Evolutionary conservation across 108 stramenopile genomes (phyloP), one percentile per base, ranked within the genome.

Genomic region (Skeletonema tropicum): DNA sequence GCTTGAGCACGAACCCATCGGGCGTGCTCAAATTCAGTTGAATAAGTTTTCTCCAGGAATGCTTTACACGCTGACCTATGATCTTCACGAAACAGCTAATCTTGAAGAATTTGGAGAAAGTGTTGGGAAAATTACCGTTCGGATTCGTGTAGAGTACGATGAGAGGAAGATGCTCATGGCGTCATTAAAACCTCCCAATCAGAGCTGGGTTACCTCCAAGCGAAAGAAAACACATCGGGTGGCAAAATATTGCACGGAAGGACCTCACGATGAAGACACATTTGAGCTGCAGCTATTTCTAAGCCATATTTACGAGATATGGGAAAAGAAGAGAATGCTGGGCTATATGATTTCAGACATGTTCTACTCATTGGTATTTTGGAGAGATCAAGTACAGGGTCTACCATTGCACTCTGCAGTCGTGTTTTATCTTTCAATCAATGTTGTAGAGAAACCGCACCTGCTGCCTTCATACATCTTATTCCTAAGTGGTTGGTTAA

Each of bases 241-340:
- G 2, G 87, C 87, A 38, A 87, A 87, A 52, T 92, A 89, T 29
- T 66, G 64, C 21, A 48, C 57, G 10, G 80, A 81, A 41, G 80
- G 80, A 13, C 80, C 80, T 0, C 80, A 86, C 32, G 79, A 80
- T 48, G 87, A 87, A 35, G 82, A 87, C 35, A 74, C 82, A 13
- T 92, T 88, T 74, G 83, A 55, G 52, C 21, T 55, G 10, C 52
- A 55, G 23, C 23, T 55, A 23, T 6, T 55, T 23, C 23, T 23
- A 30, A 90, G 90, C 10, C 90, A 91, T 36, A 86, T 92, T 36
- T 85, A 89, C 41, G 92, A 92, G 68, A 82, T 92, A 21, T 66
- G 90, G 63, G 83, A 77, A 35, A 84, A 85, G 36, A 89, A 89
- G 66, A 42, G 77, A 25, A 57, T 42, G 15, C 35, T 82, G 11